Conservation (phyloP, 2,329 filamentous ascomycete genomes). For the Fusarium heterosporum region DNA sequence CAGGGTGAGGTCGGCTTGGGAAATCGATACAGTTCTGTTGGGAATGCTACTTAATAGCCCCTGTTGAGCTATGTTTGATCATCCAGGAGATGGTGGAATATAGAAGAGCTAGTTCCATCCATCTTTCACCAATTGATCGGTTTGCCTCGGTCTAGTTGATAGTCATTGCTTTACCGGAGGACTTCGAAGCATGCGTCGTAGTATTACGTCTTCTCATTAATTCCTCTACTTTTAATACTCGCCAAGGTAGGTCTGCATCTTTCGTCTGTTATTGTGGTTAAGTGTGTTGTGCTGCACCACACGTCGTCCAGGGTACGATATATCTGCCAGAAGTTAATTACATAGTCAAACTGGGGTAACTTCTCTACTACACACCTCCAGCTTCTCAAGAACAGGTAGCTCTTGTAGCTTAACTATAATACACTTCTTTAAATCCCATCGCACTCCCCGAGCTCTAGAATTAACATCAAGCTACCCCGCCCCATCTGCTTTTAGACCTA, state of each 20-base stretch:
- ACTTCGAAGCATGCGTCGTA: background rate
- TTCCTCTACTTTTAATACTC: background rate
- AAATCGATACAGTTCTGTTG: constrained; percentile 24
- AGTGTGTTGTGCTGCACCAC: background rate
- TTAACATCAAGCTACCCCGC: constrained; percentile 24
- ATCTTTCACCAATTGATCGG: background rate
- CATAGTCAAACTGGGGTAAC: constrained; percentile 14
- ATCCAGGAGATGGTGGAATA: background rate
- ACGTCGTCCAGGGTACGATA: background rate
- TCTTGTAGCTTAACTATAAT: constrained; percentile 17
- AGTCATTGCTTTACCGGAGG: background rate
- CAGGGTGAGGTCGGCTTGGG: constrained; percentile 14
- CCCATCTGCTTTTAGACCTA: constrained; percentile 26
- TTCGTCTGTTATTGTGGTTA: background rate
- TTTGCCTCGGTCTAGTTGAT: constrained; percentile 29
- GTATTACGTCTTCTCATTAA: background rate
- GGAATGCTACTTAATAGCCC: background rate
- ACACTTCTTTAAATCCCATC: constrained; percentile 22
- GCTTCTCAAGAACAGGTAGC: constrained; percentile 11
- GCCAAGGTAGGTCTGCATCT: background rate
- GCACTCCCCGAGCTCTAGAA: constrained; percentile 28
- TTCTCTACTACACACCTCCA: constrained; percentile 18
- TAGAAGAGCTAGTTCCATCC: constrained; percentile 15
- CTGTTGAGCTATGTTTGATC: background rate
- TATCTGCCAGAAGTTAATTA: constrained; percentile 1